Evolutionary conservation across 1,139 yeast genomes (phyloP).

Genomic region (Fermentozyma sake): DNA sequence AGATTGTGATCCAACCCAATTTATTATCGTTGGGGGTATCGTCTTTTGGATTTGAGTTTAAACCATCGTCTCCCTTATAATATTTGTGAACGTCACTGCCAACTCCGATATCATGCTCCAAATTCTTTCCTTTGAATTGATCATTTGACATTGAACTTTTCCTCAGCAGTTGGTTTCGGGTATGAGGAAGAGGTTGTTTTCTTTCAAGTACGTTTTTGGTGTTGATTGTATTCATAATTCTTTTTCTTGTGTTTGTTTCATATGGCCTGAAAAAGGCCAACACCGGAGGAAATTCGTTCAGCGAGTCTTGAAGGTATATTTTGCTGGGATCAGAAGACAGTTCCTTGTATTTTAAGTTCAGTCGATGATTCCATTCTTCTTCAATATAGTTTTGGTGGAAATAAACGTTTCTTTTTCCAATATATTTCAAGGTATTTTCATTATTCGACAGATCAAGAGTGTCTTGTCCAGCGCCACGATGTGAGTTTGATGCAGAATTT

Average conservation of each 20-base stretch:
- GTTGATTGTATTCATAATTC: constrained; percentile 25
- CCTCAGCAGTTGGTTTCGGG: too few species aligned
- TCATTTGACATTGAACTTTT: too few species aligned
- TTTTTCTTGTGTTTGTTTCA: constrained; percentile 41
- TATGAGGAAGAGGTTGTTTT: too few species aligned
- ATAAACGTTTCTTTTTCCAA: constrained; percentile 18
- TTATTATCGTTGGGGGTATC: constrained; percentile 58
- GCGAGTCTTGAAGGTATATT: constrained; percentile 27
- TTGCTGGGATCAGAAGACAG: constrained; percentile 20
- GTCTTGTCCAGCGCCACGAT: constrained; percentile 3
- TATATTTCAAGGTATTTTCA: constrained; percentile 15
- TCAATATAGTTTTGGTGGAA: constrained; percentile 19
- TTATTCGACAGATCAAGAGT: constrained; percentile 11
- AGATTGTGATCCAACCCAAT: constrained; percentile 61
- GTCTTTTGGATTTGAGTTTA: constrained; percentile 46
- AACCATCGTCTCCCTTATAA: constrained; percentile 54
- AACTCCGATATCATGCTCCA: constrained; percentile 23
- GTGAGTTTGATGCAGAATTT: constrained; percentile 5
- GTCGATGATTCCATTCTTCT: constrained; percentile 12
- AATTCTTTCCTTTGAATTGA: constrained; percentile 1
- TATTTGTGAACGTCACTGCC: constrained; percentile 32
- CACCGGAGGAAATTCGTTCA: constrained; percentile 33
- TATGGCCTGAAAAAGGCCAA: constrained; percentile 52
- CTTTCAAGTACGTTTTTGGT: constrained; percentile 8
- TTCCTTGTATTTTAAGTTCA: constrained; percentile 18